Base-by-base conservation (phyloP, 768 basidiomycete genomes). In the Kockovaella imperatae region DNA sequence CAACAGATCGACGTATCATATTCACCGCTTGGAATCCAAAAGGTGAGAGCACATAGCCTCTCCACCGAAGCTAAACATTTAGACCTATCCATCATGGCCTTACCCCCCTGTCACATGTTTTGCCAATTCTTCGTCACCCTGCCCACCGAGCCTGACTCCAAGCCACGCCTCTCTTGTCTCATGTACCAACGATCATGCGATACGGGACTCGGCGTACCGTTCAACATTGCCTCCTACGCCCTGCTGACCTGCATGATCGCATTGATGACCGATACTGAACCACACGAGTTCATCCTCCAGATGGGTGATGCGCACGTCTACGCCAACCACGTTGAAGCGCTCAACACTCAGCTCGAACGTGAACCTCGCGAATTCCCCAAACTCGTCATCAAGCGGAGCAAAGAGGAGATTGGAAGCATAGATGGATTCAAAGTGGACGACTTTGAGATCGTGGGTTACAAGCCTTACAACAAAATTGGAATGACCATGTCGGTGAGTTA, bases 151-250 rank as follows among this genome's bases (percentile, higher is more conserved):
- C 72, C 80, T 3, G 5, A 45, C 26, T 52, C 62, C n/a, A 61
- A 62, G 45, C 83, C 83, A 7, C 79, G 79, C 48, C 82, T 97
- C 15, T 91, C 88, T 7, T 96, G 91, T 71, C 77, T 93, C 36
- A 90, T 97, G 89, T 96, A 83, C 75, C 93, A 97, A 66, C 86
- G 95, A 39, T 96, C 93, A 11, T 91, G 91, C 15, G 93, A 99
- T 68, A 79, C 96, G 6, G 93, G 93, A 1, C 86, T 99, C 31
- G 93, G 93, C 2, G 87, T 99, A 41, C 93, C 93, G 0, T 99
- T 99, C 79, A 99, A 99, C 72, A 97, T 99, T 72, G 95, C 93
- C 11, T 97, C 95, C 0, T 99, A 97, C 71, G 86, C 95, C 5
- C 79, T 99, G 18, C 80, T 99, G 45, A 95, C 91, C 0, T 90